Evolutionary conservation across 768 basidiomycete species (phyloP), one percentile per base, ranked within the genome.

Genomic region (Mycena galericulata): DNA sequence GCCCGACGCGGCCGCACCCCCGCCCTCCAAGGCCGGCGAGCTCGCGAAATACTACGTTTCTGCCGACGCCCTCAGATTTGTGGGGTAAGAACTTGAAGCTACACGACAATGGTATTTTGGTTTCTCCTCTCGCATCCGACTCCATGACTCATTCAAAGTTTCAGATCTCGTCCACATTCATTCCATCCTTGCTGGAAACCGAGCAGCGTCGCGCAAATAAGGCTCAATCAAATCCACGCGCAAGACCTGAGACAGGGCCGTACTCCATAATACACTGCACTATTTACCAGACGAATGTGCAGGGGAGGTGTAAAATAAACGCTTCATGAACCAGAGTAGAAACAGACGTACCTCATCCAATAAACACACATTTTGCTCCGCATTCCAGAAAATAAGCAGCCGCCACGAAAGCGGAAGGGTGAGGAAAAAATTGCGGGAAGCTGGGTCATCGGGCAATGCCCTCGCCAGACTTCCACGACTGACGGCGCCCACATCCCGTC

Each of bases 11-110:
- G 84, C 83, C 46, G 88, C 90, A 32, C 84, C 91, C 3, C 26
- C 70, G 7, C 84, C 89, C 20, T 84, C 85, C 2, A 90, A 89
- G 67, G 84, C 86, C 6, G 92, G 90, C 63, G 92, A 92, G 74
- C 87, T 92, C 0, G 91, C 92, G 11, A 94, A 92, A 76, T 95
- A 95, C 76, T 95, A 92, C 74, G 83, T 96, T 62, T 88, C 88
- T 66, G 88, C 92, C 14, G 94, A 95, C 77, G 87, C 91, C 5
- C 80, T 95, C 78, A 86, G 94, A 76, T 94, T 96, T 71, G 94
- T 96, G 67, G 94, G 94, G 40, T 94, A 63, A 69, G 34, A 17
- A 55, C 24, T 17, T 38, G 24, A 29, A 14, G 36, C n/a, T n/a
- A 14, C 34, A 36, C 43, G 24, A 54, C 26, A 36, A 60, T 54